A percentile compares a stretch with the other conserved stretches of the same genome.
phyloP scores from a whole-genome alignment of 805 yeast genomes.

The Saccharomycopsis oosterbeekiorum region DNA sequence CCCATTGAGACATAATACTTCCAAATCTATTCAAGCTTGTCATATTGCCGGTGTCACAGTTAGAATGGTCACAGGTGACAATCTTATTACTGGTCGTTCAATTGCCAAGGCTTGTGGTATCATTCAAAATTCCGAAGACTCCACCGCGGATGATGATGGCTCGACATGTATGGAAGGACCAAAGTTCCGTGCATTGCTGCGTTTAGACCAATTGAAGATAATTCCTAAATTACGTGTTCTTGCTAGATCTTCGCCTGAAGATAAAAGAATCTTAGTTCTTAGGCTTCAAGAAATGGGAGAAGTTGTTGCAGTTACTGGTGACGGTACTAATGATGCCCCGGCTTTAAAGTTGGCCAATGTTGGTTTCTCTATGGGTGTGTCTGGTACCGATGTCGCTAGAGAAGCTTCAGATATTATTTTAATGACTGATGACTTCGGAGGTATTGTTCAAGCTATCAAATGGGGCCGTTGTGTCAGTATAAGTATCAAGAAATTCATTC shows the following conservation, averaged over 20 bases:
- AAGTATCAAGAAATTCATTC: conserved; percentile 90
- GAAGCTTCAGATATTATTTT: conserved; percentile 91
- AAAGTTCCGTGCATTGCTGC: conserved; percentile 57
- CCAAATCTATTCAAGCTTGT: conserved; percentile 81
- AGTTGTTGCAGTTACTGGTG: conserved; percentile 98
- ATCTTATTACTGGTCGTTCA: conserved; percentile 81
- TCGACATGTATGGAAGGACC: conserved; percentile 90
- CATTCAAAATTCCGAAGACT: conserved; percentile 38
- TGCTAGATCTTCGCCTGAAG: conserved; percentile 95
- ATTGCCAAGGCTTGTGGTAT: conserved; percentile 85
- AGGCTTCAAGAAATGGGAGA: conserved; percentile 73
- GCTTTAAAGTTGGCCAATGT: conserved; percentile 95
- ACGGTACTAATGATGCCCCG: conserved; percentile 98
- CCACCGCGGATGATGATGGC: conserved; percentile 35
- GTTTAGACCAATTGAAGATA: conserved; percentile 42
- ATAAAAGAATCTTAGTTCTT: conserved; percentile 78
- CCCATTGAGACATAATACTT: conserved; percentile 84
- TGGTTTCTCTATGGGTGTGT: conserved; percentile 97
- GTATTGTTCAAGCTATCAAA: conserved; percentile 91
- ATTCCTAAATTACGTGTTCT: conserved; percentile 75
- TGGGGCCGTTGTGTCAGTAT: conserved; percentile 98
- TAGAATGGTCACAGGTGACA: conserved; percentile 98
- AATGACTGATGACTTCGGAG: conserved; percentile 90
- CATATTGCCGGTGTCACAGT: conserved; percentile 88
- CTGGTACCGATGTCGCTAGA: conserved; percentile 98